Evolutionary conservation across 2,329 filamentous ascomycete species (phyloP).

Genomic region (Torrubiellomyces zombiae): DNA sequence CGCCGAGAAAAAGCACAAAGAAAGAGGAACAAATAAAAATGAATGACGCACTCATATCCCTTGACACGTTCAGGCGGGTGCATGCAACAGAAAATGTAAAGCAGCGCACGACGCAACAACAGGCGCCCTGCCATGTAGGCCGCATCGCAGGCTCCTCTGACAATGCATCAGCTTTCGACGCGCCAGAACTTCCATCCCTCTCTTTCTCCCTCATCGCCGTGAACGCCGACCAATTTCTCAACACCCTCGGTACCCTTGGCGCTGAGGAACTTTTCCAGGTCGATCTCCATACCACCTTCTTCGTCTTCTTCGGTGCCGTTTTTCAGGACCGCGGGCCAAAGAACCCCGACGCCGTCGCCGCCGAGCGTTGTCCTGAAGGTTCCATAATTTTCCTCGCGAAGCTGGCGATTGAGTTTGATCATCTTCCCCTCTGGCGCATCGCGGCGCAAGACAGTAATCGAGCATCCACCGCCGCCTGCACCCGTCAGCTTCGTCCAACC

Average conservation of each 20-base stretch:
- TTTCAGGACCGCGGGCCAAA: conserved; percentile 82
- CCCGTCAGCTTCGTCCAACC: conserved; percentile 97
- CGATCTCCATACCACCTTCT: conserved; percentile 80
- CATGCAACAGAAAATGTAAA: no score
- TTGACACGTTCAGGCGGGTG: no score
- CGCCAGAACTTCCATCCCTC: conserved; percentile 84
- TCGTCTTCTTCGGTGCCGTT: conserved; percentile 66
- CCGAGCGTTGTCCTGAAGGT: conserved; percentile 82
- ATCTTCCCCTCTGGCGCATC: conserved; percentile 40
- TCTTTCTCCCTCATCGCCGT: conserved; percentile 47
- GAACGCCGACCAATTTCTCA: conserved; percentile 72
- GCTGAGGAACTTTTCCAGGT: conserved; percentile 66
- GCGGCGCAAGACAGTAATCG: conserved; percentile 74
- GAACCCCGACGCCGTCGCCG: conserved; percentile 81
- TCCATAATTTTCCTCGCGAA: conserved; percentile 57
- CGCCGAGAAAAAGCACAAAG: no score
- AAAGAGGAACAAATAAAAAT: no score
- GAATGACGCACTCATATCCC: no score
- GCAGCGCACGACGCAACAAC: no score
- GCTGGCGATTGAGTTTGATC: conserved; percentile 43
- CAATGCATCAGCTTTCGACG: conserved; percentile 30
- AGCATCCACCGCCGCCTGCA: conserved; percentile 87
- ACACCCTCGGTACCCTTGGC: conserved; percentile 74
- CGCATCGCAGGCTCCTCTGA: no score
- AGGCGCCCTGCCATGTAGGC: no score